Conservation (phyloP, 805 yeast genomes). For the Nakazawaea laoshanensis region DNA sequence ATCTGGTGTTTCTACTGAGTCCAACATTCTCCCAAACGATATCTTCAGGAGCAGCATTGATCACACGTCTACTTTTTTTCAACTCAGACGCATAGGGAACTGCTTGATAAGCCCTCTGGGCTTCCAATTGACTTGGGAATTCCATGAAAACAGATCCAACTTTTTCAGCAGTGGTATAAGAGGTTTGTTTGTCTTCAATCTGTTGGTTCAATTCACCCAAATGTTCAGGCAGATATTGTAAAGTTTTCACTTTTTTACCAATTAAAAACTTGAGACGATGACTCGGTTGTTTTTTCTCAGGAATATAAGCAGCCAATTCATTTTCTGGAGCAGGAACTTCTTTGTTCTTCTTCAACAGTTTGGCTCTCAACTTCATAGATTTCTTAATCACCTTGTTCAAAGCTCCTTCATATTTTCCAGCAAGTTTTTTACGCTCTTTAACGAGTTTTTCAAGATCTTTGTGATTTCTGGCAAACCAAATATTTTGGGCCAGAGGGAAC, state of each 20-base stretch:
- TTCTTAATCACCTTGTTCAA: constrained; percentile 51
- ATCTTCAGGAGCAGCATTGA: constrained; percentile 74
- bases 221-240: constrained; percentile 60
- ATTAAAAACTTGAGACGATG: constrained; percentile 62
- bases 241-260: constrained; percentile 81
- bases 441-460: constrained; percentile 45
- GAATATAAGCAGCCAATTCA: constrained; percentile 54
- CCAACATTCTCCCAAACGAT: constrained; percentile 76
- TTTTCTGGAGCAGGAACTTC: constrained; percentile 48
- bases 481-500: constrained; percentile 54
- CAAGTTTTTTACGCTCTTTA: constrained; percentile 56
- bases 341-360: constrained; percentile 49
- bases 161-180: constrained; percentile 41
- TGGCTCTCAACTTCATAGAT: constrained; percentile 46
- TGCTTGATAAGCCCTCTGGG: constrained; percentile 86
- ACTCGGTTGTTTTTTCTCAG: constrained; percentile 73
- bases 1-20: constrained; percentile 47
- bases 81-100: constrained; percentile 44
- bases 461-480: constrained; percentile 61
- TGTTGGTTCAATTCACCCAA: constrained; percentile 63
- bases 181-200: constrained; percentile 49
- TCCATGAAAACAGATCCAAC: constrained; percentile 70
- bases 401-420: constrained; percentile 57
- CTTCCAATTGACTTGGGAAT: constrained; percentile 77
- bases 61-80: constrained; percentile 37